These are phyloP conservation scores for Pleurostoma richardsiae DNA, from an alignment of 2,329 filamentous ascomycete species.

Conservation along the genomic window DNA sequence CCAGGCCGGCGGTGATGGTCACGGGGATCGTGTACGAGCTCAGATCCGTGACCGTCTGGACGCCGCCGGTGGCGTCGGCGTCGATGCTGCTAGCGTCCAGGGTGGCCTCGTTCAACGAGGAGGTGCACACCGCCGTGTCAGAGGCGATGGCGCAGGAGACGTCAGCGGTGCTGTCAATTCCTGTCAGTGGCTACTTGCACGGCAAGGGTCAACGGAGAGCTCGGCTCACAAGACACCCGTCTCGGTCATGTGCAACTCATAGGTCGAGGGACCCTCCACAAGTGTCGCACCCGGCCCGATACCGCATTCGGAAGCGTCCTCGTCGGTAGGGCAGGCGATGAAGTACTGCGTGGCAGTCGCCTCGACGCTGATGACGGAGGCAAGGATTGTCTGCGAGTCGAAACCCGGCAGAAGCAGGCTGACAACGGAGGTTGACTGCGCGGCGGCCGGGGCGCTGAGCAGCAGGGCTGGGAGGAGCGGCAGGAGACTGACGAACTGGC, in stretches of 20 bases:
- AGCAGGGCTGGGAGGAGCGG: conserved; percentile 3
- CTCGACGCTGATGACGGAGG: conserved; percentile 15
- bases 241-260: conserved; percentile 6
- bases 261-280: conserved; percentile 13
- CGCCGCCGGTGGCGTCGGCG: conserved; percentile 1
- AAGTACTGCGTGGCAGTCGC: conserved; percentile 14
- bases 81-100: conserved; percentile 3
- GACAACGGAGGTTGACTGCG: conserved; percentile 6
- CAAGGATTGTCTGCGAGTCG: conserved; percentile 11
- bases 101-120: conserved; percentile 1
- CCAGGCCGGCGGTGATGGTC: conserved; percentile 29
- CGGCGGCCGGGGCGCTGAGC: background rate
- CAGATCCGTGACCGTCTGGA: conserved; percentile 12
- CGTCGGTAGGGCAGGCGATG: conserved; percentile 13
- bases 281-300: conserved; percentile 11
- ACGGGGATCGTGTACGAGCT: conserved; percentile 18
- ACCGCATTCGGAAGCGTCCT: conserved; percentile 11
- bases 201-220: too few relatives aligned
- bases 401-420: conserved; percentile 10
- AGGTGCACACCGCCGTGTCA: conserved; percentile 6
- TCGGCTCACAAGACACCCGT: conserved; percentile 6
- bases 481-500: background rate
- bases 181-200: too few relatives aligned
- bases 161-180: conserved; percentile 6
- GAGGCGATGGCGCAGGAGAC: conserved; percentile 8